Percentiles rank a stretch among this genome's conserved stretches.
These are phyloP conservation scores for Saturnispora serradocipensis DNA, from an alignment of 805 yeast species.

Conservation along the genomic window DNA sequence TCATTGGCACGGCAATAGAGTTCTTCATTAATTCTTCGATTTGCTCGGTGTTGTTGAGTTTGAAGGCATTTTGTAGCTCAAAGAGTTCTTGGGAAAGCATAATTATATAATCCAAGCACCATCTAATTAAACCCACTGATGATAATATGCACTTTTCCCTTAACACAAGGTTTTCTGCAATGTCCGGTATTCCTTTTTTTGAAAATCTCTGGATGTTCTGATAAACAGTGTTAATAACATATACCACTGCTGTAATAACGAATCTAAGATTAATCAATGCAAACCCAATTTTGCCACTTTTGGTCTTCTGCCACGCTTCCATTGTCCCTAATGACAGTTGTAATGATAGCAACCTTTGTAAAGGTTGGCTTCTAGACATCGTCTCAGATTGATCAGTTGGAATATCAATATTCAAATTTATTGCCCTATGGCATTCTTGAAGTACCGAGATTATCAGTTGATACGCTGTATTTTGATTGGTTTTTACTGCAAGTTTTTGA, in stretches of 20 bases:
- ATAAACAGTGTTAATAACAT: slow-evolving; percentile 48
- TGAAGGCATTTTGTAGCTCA: slow-evolving; percentile 30
- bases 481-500: slow-evolving; percentile 17
- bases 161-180: slow-evolving; percentile 29
- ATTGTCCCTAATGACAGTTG: slow-evolving; percentile 57
- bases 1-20: slow-evolving; percentile 44
- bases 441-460: slow-evolving; percentile 36
- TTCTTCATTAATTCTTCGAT: slow-evolving; percentile 17
- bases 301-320: slow-evolving; percentile 30
- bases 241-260: slow-evolving; percentile 61
- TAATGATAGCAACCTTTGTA: slow-evolving; percentile 61
- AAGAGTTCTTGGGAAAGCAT: slow-evolving; percentile 65
- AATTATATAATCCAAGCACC: slow-evolving; percentile 76
- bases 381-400: slow-evolving; percentile 70
- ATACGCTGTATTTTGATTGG: slow-evolving; percentile 20
- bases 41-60: slow-evolving; percentile 16
- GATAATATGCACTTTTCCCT: slow-evolving; percentile 57
- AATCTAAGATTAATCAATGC: slow-evolving; percentile 59
- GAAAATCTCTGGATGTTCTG: slow-evolving; percentile 54
- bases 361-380: slow-evolving; percentile 64
- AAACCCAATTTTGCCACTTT: slow-evolving; percentile 46
- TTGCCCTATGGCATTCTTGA: slow-evolving; percentile 64
- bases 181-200: slow-evolving; percentile 47
- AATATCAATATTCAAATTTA: slow-evolving; percentile 62
- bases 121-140: slow-evolving; percentile 69